A percentile compares a stretch with the other conserved stretches of the same genome.
Conservation (phyloP, 108 stramenopile genomes). For the Cylindrotheca closterium region DNA sequence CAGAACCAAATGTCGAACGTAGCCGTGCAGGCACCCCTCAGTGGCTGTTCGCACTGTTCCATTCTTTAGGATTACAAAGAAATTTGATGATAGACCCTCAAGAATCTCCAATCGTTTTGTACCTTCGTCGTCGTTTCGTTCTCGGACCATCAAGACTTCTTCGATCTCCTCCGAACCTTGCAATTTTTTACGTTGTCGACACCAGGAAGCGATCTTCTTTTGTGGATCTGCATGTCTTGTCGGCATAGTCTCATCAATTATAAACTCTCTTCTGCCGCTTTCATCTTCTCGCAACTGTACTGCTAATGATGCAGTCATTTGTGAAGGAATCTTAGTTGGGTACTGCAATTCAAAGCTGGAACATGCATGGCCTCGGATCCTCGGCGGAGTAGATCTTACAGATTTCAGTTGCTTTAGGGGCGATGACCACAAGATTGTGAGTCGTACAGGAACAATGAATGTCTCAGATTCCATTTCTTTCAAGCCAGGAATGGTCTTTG, state of each 20-base stretch:
- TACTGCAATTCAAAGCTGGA: constrained; percentile 7
- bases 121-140: constrained; percentile 5
- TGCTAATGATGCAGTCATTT: constrained; percentile 54
- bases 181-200: constrained; percentile 39
- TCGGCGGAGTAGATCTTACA: neutral
- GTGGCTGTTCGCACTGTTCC: constrained; percentile 61
- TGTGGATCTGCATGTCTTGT: constrained; percentile 26
- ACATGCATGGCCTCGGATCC: constrained; percentile 37
- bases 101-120: constrained; percentile 47
- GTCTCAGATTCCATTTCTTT: constrained; percentile 7
- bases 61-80: constrained; percentile 73
- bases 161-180: constrained; percentile 37
- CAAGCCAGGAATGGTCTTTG: neutral
- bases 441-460: constrained; percentile 23
- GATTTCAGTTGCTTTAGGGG: neutral
- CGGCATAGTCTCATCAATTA: constrained; percentile 18
- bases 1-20: constrained; percentile 61
- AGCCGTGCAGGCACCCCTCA: constrained; percentile 52
- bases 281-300: constrained; percentile 19
- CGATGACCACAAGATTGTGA: constrained; percentile 37
- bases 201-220: constrained; percentile 84
- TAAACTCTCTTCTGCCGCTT: neutral
- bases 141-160: constrained; percentile 31
- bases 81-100: constrained; percentile 80
- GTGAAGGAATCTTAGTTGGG: constrained; percentile 16